Evolutionary conservation across 2,329 filamentous ascomycete species (phyloP).

Genomic region (Ceratocystis alfenasii): DNA sequence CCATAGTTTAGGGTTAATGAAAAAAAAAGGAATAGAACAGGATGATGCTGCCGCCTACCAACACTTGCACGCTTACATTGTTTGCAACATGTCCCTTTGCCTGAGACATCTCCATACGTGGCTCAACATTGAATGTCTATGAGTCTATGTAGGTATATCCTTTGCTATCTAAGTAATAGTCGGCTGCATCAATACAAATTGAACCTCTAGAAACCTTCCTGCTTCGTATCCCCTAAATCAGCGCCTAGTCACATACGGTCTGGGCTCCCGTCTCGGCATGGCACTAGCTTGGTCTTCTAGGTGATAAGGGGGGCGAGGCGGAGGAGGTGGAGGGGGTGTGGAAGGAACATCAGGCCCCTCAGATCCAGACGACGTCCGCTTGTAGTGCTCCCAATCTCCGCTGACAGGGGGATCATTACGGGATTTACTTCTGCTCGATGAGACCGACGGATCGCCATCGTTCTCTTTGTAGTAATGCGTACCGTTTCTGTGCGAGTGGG

Average conservation of each 20-base stretch:
- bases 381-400: slow-evolving; percentile 17
- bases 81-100: too few species aligned
- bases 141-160: not conserved
- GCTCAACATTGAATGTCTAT: not conserved
- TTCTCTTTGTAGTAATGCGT: slow-evolving; percentile 16
- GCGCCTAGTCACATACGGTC: slow-evolving; percentile 15
- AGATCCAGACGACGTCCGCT: slow-evolving; percentile 5
- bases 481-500: slow-evolving; percentile 16
- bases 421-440: slow-evolving; percentile 5
- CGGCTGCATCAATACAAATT: not conserved
- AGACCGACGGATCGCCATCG: slow-evolving; percentile 8
- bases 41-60: not conserved
- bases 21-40: not conserved
- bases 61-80: not conserved
- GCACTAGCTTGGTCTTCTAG: slow-evolving; percentile 10
- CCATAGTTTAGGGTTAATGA: not conserved
- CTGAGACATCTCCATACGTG: too few species aligned
- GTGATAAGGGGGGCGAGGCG: slow-evolving; percentile 19
- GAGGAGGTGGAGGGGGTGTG: slow-evolving; percentile 17
- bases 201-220: not conserved
- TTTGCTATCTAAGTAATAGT: not conserved
- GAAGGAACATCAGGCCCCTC: slow-evolving; percentile 13
- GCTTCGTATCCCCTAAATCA: not conserved
- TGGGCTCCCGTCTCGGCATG: slow-evolving; percentile 14
- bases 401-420: not conserved